phyloP scores from a whole-genome alignment of 1,139 yeast species.

The Zhuliangozyma parablackwelliae region DNA sequence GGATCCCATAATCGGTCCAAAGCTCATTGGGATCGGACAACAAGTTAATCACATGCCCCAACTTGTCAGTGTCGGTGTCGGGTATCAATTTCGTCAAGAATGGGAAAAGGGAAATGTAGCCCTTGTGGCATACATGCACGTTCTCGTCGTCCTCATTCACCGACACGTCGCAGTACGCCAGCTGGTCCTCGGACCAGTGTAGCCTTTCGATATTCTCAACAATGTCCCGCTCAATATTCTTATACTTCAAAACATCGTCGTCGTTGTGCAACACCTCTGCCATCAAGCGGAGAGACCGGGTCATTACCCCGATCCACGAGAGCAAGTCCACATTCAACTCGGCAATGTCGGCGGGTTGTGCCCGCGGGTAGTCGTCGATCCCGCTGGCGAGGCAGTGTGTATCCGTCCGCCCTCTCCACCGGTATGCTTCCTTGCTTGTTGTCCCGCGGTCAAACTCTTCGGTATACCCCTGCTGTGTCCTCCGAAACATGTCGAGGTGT shows the following conservation, averaged over 20 bases:
- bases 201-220: constrained; percentile 59
- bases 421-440: constrained; percentile 57
- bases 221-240: constrained; percentile 52
- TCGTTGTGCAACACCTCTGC: constrained; percentile 59
- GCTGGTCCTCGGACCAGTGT: constrained; percentile 72
- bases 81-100: constrained; percentile 71
- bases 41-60: constrained; percentile 49
- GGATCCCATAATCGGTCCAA: constrained; percentile 76
- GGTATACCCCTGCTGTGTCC: constrained; percentile 71
- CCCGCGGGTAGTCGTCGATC: constrained; percentile 91
- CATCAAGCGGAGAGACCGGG: constrained; percentile 71
- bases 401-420: constrained; percentile 91
- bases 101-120: constrained; percentile 85
- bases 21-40: constrained; percentile 68
- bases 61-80: constrained; percentile 40
- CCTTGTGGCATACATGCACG: constrained; percentile 73
- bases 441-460: constrained; percentile 69
- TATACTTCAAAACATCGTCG: constrained; percentile 54
- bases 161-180: constrained; percentile 80
- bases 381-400: constrained; percentile 92
- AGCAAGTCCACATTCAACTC: constrained; percentile 87
- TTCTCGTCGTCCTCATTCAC: constrained; percentile 70
- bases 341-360: constrained; percentile 74
- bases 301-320: constrained; percentile 93
- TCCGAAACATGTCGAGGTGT: constrained; percentile 84